Evolutionary conservation across 495 filamentous ascomycete species (phyloP).

Genomic region (Parachaetomium inaequale): DNA sequence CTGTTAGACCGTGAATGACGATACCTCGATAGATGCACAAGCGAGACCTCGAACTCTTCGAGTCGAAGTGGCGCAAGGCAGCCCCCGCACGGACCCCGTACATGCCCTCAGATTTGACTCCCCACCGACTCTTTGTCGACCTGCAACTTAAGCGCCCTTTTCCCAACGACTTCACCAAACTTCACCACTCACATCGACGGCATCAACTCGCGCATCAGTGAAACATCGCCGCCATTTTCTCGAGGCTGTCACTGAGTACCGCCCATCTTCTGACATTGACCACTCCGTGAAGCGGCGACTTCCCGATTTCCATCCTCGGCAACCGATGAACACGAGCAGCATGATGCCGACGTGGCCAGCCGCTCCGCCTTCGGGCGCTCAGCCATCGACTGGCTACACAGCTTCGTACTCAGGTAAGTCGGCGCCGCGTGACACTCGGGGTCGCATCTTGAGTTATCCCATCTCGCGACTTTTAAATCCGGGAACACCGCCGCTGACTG

Average conservation of each 20-base stretch:
- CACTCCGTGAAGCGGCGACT: background rate
- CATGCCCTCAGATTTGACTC: background rate
- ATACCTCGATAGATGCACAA: background rate
- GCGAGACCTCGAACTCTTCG: background rate
- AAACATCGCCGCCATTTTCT: background rate
- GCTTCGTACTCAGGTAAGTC: conserved; percentile 31
- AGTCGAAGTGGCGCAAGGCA: background rate
- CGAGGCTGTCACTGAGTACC: background rate
- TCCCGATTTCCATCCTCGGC: background rate
- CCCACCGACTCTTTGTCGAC: conserved; percentile 1
- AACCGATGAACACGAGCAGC: conserved; percentile 14
- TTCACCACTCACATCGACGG: conserved; percentile 2
- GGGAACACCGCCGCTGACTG: conserved; percentile 25
- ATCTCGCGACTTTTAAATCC: background rate
- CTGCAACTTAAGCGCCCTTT: background rate
- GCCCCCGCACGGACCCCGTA: conserved; percentile 7
- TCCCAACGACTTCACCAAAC: conserved; percentile 3
- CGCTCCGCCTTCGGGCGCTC: conserved; percentile 32
- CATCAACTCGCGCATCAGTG: background rate
- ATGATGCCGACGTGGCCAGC: conserved; percentile 35
- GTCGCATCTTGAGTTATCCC: background rate
- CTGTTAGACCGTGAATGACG: background rate
- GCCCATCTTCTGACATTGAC: background rate
- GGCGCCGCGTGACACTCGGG: background rate
- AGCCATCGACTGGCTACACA: conserved; percentile 33